Base-by-base conservation (phyloP, 2,329 filamentous ascomycete genomes). In the Fusarium sp. region DNA sequence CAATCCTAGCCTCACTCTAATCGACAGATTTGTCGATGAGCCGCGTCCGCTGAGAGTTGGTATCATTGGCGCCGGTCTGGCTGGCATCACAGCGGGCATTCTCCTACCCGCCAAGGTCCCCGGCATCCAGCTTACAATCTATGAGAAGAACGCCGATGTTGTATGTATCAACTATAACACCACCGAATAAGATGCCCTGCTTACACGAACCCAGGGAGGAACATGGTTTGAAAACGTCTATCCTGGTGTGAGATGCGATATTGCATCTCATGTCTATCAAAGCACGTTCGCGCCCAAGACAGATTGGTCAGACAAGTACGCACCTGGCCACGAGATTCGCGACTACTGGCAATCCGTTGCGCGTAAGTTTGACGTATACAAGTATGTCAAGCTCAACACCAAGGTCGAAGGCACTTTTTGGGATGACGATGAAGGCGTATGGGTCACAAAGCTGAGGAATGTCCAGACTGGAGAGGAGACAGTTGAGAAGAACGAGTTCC, bases 251-350 rank as follows among this genome's bases (percentile, higher is more conserved):
- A 78, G 86, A 38, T 91, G 89, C 65, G 88, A 91, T 26, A 85
- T 91, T 12, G 87, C 89, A 0, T 84, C 88, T 1, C 87, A 90
- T 71, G 87, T 88, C 19, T 92, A 92, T 67, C 88, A 91, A 69
- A 84, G 84, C 7, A 87, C 85, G 0, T 91, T 91, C 71, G 79
- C 81, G 7, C 87, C 88, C 1, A 91, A 91, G 53, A 84, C 82
- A 0, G 80, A 90, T 63, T 92, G 90, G 90, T 82, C 81, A 0
- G 86, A 91, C 65, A 81, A 87, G 57, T 92, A 90, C 68, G 84
- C 89, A 0, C 84, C 85, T 34, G 89, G 89, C 0, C 72, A 77
- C 5, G 90, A 92, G 72, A 92, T 92, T 56, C 77, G 81, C 7
- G 80, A 85, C 13, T 92, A 92, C 70, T 88, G 88, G 86, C 81